Conservation (phyloP, 306 rosid genomes). For the Cotoneaster glaucophyllus region DNA sequence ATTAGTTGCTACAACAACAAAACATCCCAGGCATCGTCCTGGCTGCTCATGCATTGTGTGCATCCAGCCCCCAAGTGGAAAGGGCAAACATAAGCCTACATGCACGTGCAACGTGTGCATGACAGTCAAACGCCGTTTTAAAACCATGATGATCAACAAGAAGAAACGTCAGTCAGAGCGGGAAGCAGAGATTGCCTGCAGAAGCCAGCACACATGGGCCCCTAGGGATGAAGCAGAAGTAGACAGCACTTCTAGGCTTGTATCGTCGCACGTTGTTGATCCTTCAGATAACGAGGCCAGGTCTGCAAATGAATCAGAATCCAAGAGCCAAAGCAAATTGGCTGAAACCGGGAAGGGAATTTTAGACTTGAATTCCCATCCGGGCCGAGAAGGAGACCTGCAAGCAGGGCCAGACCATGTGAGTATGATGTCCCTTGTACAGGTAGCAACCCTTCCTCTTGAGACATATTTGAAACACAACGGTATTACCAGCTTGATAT, state of each 20-base stretch:
- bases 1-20: slow-evolving; percentile 81
- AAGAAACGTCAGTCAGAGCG: slow-evolving; percentile 96
- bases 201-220: slow-evolving; percentile 54
- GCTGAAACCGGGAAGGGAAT: slow-evolving; percentile 63
- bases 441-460: slow-evolving; percentile 79
- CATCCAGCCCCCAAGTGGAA: slow-evolving; percentile 99
- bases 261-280: slow-evolving; percentile 48
- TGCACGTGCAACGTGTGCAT: slow-evolving; percentile 93
- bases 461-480: slow-evolving; percentile 77
- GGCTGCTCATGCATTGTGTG: slow-evolving; percentile 99
- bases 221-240: slow-evolving; percentile 71
- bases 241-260: slow-evolving; percentile 57
- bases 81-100: slow-evolving; percentile 97
- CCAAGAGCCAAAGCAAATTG: slow-evolving; percentile 49
- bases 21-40: slow-evolving; percentile 95
- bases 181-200: slow-evolving; percentile 90
- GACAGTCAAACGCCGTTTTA: slow-evolving; percentile 94
- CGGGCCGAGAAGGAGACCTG: slow-evolving; percentile 54
- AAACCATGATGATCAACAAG: slow-evolving; percentile 93
- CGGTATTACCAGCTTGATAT: slow-evolving; percentile 73
- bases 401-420: slow-evolving; percentile 38
- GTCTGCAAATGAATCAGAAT: slow-evolving; percentile 52
- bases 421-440: slow-evolving; percentile 79
- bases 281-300: slow-evolving; percentile 60
- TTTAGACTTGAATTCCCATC: slow-evolving; percentile 77